Percentiles rank a stretch among this genome's conserved stretches.
Evolutionary conservation across 441 rosid genomes (phyloP).

Genomic region (Bruguiera hainesii): DNA sequence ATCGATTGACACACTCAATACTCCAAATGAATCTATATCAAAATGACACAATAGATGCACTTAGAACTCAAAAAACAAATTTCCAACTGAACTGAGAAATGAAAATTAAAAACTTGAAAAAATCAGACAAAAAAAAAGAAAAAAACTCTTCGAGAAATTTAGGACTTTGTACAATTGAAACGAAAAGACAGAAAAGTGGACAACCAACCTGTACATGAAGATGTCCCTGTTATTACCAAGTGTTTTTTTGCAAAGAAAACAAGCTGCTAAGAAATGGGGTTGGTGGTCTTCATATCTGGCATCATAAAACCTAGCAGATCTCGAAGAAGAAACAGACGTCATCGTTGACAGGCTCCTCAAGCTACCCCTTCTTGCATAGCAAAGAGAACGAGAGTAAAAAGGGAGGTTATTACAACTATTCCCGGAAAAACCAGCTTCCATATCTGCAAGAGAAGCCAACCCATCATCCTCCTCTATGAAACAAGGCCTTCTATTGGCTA

Average conservation of each 20-base stretch:
- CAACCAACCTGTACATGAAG: constrained; percentile 78
- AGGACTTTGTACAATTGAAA: background rate
- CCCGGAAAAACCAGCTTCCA: too few species aligned
- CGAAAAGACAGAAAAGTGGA: too few species aligned
- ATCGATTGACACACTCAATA: too few species aligned
- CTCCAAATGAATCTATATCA: too few species aligned
- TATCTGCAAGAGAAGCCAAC: too few species aligned
- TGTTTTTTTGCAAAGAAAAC: constrained; percentile 66
- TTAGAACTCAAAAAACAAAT: background rate
- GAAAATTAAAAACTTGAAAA: too few species aligned
- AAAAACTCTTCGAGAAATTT: too few species aligned
- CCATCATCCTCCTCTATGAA: too few species aligned
- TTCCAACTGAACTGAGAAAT: background rate
- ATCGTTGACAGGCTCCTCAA: constrained; percentile 22
- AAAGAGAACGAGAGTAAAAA: constrained; percentile 31
- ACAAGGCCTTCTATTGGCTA: too few species aligned
- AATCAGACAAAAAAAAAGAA: too few species aligned
- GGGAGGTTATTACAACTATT: too few species aligned
- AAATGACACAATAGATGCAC: background rate
- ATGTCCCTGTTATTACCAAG: constrained; percentile 68
- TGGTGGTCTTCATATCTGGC: constrained; percentile 51
- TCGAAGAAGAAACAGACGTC: constrained; percentile 29
- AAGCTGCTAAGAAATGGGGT: constrained; percentile 66
- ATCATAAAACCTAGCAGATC: constrained; percentile 44
- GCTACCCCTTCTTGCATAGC: constrained; percentile 35